These are phyloP conservation scores for Mycena leptocephala DNA, from an alignment of 768 basidiomycete genomes.

Conservation along the genomic window DNA sequence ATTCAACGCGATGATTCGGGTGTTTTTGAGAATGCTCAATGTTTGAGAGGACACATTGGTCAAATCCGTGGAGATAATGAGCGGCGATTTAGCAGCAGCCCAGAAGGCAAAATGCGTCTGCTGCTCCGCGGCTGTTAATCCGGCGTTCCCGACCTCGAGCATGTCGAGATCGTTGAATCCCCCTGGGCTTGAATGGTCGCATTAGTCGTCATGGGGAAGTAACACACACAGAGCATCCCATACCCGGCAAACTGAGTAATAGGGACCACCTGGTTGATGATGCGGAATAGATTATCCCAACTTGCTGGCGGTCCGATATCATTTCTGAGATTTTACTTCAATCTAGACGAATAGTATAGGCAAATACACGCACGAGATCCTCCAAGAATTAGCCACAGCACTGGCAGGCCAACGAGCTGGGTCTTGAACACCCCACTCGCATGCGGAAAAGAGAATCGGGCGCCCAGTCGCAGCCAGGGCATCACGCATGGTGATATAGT, in stretches of 20 bases:
- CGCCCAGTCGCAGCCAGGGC: constrained; percentile 61
- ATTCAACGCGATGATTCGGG: constrained; percentile 61
- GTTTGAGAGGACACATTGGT: constrained; percentile 51
- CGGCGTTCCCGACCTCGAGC: constrained; percentile 67
- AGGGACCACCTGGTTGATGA: constrained; percentile 69
- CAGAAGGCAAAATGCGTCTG: constrained; percentile 69
- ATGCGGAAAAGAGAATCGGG: constrained; percentile 68
- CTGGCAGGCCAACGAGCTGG: constrained; percentile 67
- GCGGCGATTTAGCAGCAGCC: constrained; percentile 68
- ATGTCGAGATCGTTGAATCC: constrained; percentile 62
- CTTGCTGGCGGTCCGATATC: constrained; percentile 64
- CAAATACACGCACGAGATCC: constrained; percentile 57
- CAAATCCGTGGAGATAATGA: constrained; percentile 63
- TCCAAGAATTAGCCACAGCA: constrained; percentile 66
- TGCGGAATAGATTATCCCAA: constrained; percentile 65
- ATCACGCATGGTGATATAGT: constrained; percentile 63
- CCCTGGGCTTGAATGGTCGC: not conserved
- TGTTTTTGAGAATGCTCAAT: constrained; percentile 58
- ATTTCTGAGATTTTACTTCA: constrained; percentile 48
- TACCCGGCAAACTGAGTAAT: constrained; percentile 64
- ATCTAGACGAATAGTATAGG: not conserved
- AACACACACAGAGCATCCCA: constrained; percentile 48
- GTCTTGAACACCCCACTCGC: constrained; percentile 68
- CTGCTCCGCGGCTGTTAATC: constrained; percentile 59
- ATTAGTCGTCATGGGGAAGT: constrained; percentile 44